Conservation (phyloP, 805 yeast species). For the Pichia gijzeniarum region DNA sequence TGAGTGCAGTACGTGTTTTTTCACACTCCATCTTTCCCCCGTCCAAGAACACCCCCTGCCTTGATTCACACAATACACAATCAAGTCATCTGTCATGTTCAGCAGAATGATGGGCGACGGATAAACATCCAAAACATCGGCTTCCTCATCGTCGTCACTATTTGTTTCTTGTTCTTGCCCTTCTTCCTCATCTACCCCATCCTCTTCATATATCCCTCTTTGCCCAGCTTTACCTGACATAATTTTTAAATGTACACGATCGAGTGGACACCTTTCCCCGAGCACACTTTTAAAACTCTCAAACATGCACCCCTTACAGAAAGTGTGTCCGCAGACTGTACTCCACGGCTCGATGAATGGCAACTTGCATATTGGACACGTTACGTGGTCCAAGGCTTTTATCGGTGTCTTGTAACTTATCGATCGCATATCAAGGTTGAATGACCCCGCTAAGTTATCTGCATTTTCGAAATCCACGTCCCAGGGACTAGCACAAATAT, state of each 20-base stretch:
- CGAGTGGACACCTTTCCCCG: conserved; percentile 50
- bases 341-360: conserved; percentile 57
- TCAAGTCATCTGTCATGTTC: conserved; percentile 56
- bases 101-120: conserved; percentile 54
- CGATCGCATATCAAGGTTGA: conserved; percentile 22
- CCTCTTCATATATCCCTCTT: no score
- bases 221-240: no score
- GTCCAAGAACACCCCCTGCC: conserved; percentile 50
- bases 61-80: conserved; percentile 47
- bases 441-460: neutral
- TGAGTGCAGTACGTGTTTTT: conserved; percentile 39
- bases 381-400: conserved; percentile 26
- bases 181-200: neutral
- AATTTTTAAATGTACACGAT: conserved; percentile 40
- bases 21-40: conserved; percentile 54
- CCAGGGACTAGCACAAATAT: neutral
- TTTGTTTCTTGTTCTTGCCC: neutral
- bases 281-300: conserved; percentile 37
- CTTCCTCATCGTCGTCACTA: conserved; percentile 11
- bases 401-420: conserved; percentile 19
- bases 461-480: neutral
- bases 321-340: conserved; percentile 64
- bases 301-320: conserved; percentile 49
- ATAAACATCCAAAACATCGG: conserved; percentile 26
- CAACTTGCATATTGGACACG: conserved; percentile 62